Evolutionary conservation across 768 basidiomycete species (phyloP).

Genomic region (Lactarius psammicola): DNA sequence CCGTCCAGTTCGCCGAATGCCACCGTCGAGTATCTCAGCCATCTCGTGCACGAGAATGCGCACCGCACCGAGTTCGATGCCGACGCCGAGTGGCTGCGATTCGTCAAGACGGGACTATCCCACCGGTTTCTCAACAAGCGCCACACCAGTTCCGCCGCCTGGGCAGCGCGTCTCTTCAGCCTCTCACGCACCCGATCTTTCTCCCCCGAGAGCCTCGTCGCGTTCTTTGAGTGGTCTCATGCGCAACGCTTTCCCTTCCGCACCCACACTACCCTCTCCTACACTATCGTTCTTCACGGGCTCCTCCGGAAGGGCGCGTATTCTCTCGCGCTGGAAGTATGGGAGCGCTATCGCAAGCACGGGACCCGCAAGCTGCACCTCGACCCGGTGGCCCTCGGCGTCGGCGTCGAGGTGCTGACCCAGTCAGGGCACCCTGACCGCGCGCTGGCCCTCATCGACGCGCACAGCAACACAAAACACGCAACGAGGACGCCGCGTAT

Average conservation of each 20-base stretch:
- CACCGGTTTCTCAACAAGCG: constrained; percentile 13
- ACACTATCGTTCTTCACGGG: constrained; percentile 55
- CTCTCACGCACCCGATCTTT: constrained; percentile 12
- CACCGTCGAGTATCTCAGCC: constrained; percentile 21
- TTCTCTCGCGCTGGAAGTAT: constrained; percentile 40
- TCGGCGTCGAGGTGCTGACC: constrained; percentile 51
- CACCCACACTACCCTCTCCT: constrained; percentile 45
- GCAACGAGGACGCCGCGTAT: background rate
- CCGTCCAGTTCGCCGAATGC: background rate
- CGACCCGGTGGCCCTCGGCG: constrained; percentile 48
- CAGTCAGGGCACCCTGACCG: constrained; percentile 43
- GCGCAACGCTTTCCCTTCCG: constrained; percentile 35
- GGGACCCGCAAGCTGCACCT: constrained; percentile 33
- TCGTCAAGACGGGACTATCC: background rate
- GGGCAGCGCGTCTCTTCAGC: constrained; percentile 20
- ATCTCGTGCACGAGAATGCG: constrained; percentile 18
- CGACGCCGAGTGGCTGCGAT: constrained; percentile 15
- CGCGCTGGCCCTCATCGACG: constrained; percentile 53
- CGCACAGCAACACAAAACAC: background rate
- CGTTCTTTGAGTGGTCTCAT: constrained; percentile 39
- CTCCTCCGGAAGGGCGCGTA: constrained; percentile 46
- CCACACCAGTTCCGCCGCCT: constrained; percentile 5
- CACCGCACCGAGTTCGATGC: constrained; percentile 3
- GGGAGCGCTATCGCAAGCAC: constrained; percentile 19
- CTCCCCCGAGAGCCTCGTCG: constrained; percentile 38